Percentiles rank a stretch among this genome's conserved stretches.
These are phyloP conservation scores for Brassica carinata DNA, from an alignment of 345 rosid species.

Conservation along the genomic window DNA sequence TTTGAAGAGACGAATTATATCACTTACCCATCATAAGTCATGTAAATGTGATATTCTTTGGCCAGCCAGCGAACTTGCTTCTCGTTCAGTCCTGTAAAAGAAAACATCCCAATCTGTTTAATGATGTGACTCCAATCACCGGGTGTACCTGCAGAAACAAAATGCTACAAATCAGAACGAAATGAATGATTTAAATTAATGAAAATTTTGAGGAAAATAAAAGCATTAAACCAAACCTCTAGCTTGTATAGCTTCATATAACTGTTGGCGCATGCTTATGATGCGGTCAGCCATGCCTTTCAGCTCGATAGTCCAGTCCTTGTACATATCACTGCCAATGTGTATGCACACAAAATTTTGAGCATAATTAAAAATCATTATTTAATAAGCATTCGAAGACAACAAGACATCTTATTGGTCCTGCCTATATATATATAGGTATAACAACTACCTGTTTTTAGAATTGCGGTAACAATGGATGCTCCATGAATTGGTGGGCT, in stretches of 20 bases:
- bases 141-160: conserved; percentile 59
- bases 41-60: conserved; percentile 66
- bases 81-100: conserved; percentile 62
- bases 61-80: conserved; percentile 72
- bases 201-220: neutral
- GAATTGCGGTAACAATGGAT: conserved; percentile 66
- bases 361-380: neutral
- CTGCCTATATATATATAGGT: neutral
- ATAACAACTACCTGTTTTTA: conserved; percentile 50
- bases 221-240: conserved; percentile 45
- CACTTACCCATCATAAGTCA: conserved; percentile 73
- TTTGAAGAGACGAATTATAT: neutral
- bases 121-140: conserved; percentile 83
- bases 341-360: neutral
- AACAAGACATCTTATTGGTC: neutral
- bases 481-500: conserved; percentile 80
- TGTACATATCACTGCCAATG: conserved; percentile 54
- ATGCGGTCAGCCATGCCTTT: conserved; percentile 79
- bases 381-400: neutral
- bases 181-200: neutral
- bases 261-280: conserved; percentile 66
- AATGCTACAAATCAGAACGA: neutral
- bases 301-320: conserved; percentile 70
- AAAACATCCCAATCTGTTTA: conserved; percentile 80
- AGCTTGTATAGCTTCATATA: conserved; percentile 58